Conservation (phyloP, 2,329 filamentous ascomycete species). For the Sclerotinia glacialis region DNA sequence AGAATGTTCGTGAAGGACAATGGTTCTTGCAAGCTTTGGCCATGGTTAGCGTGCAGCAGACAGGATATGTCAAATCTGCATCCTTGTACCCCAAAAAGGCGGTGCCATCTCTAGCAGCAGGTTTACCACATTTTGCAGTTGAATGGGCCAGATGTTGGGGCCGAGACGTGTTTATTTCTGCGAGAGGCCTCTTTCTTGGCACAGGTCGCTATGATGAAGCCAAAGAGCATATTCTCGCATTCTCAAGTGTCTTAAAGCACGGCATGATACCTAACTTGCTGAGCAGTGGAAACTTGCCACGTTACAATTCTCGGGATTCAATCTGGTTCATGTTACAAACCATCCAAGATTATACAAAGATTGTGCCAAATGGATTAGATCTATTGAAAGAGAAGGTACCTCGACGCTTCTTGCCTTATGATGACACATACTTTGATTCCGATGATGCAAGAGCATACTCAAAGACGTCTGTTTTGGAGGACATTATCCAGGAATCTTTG, state of each 20-base stretch:
- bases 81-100: conserved; percentile 83
- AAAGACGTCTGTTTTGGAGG: conserved; percentile 74
- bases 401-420: conserved; percentile 87
- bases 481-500: conserved; percentile 88
- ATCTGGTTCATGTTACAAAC: conserved; percentile 98
- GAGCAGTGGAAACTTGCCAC: conserved; percentile 76
- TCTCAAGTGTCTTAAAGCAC: conserved; percentile 94
- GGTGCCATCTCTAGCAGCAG: conserved; percentile 86
- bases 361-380: conserved; percentile 72
- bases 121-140: conserved; percentile 87
- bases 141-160: conserved; percentile 98
- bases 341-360: conserved; percentile 86
- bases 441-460: conserved; percentile 86
- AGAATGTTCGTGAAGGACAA: conserved; percentile 75
- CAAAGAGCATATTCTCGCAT: conserved; percentile 89
- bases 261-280: conserved; percentile 97
- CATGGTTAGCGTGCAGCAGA: conserved; percentile 89
- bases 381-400: conserved; percentile 75
- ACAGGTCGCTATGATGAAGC: conserved; percentile 87
- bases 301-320: conserved; percentile 95
- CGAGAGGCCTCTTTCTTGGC: conserved; percentile 85
- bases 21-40: conserved; percentile 84
- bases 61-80: conserved; percentile 82
- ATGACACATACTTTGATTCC: conserved; percentile 88
- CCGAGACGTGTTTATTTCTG: conserved; percentile 92